Evolutionary conservation across 2,329 filamentous ascomycete species (phyloP).

Genomic region (Kalmusia sp.): DNA sequence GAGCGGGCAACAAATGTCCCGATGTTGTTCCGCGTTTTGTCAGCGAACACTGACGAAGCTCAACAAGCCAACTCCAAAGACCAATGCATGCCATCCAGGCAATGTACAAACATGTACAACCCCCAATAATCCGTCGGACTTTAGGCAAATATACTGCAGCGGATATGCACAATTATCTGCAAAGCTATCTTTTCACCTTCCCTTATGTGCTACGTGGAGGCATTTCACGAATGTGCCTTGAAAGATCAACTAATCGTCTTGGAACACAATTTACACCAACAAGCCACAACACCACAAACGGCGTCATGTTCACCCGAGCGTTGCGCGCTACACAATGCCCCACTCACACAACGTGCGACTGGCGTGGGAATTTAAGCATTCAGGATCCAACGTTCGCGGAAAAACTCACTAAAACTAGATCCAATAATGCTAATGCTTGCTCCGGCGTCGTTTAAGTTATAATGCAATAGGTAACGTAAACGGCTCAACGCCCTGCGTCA

Average conservation of each 20-base stretch:
- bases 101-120: background rate
- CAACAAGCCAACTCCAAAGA: constrained; percentile 1
- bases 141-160: constrained; percentile 8
- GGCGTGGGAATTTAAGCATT: background rate
- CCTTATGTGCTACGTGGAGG: constrained; percentile 3
- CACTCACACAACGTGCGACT: background rate
- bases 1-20: no score
- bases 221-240: background rate
- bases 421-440: background rate
- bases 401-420: background rate
- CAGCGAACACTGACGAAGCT: background rate
- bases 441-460: no score
- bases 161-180: constrained; percentile 1
- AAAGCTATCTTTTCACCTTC: constrained; percentile 6
- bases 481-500: background rate
- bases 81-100: background rate
- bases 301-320: background rate
- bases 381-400: background rate
- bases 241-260: background rate
- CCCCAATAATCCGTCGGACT: background rate
- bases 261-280: constrained; percentile 1
- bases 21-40: background rate
- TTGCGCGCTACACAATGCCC: background rate
- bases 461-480: background rate
- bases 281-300: constrained; percentile 6